A percentile compares a stretch with the other conserved stretches of the same genome.
phyloP scores from a whole-genome alignment of 2,329 filamentous ascomycete genomes.

The Chaetomiaceae sp. region DNA sequence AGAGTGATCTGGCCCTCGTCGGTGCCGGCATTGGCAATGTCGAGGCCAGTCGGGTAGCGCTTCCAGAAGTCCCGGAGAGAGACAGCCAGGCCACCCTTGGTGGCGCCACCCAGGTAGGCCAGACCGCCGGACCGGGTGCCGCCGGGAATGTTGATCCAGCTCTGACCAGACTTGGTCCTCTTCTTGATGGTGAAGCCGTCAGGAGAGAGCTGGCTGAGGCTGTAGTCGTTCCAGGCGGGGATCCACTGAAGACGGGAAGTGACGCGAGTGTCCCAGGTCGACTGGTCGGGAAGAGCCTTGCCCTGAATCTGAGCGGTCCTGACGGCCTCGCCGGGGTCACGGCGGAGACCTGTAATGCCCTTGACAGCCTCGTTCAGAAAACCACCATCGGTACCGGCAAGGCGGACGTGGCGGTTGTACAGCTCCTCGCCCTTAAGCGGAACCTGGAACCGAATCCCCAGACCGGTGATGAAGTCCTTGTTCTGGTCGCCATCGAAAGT shows the following conservation, averaged over 20 bases:
- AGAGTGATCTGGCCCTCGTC: conserved; percentile 51
- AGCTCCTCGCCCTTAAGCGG: conserved; percentile 48
- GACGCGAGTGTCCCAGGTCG: conserved; percentile 45
- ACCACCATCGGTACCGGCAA: conserved; percentile 52
- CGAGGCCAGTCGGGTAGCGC: conserved; percentile 54
- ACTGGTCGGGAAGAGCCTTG: conserved; percentile 37
- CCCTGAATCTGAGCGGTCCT: conserved; percentile 49
- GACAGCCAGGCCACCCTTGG: conserved; percentile 53
- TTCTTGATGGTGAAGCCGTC: conserved; percentile 60
- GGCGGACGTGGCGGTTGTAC: conserved; percentile 55
- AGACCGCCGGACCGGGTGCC: conserved; percentile 53
- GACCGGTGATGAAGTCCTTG: conserved; percentile 48
- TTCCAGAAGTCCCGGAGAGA: conserved; percentile 61
- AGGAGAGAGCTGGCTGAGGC: conserved; percentile 51
- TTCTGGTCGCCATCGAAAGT: conserved; percentile 48
- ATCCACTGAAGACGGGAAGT: conserved; percentile 50
- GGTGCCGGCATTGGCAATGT: conserved; percentile 47
- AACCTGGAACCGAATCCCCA: conserved; percentile 53
- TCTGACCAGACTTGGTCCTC: conserved; percentile 52
- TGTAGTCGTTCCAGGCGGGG: conserved; percentile 55
- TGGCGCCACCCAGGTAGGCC: conserved; percentile 55
- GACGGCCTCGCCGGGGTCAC: conserved; percentile 48
- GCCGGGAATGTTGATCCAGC: conserved; percentile 55
- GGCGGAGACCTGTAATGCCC: conserved; percentile 54
- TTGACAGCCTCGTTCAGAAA: conserved; percentile 55